A percentile compares a stretch with the other conserved stretches of the same genome.
These are phyloP conservation scores for Pseudocercospora crystallina DNA, from an alignment of 2,329 filamentous ascomycete genomes.

Conservation along the genomic window DNA sequence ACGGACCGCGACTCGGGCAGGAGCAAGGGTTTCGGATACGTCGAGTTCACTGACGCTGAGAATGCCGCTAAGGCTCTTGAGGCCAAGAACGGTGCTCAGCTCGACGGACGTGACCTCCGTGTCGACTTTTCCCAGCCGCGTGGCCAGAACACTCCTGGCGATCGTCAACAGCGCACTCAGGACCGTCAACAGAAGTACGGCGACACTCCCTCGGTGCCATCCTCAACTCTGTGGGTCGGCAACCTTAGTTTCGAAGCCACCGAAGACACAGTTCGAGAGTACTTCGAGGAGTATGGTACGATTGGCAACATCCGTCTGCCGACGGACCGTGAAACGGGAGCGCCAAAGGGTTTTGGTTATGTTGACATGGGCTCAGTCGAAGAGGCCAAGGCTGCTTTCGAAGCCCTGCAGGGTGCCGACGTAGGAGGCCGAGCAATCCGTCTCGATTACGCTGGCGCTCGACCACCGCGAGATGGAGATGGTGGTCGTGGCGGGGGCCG, in stretches of 20 bases:
- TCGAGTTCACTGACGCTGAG: constrained; percentile 73
- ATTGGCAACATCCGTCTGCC: constrained; percentile 82
- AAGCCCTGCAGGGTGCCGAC: constrained; percentile 68
- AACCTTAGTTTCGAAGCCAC: constrained; percentile 84
- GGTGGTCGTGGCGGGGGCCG: constrained; percentile 42
- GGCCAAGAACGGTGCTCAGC: constrained; percentile 70
- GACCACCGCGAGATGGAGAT: constrained; percentile 51
- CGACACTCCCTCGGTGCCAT: constrained; percentile 74
- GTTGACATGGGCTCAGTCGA: constrained; percentile 79
- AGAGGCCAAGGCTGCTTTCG: constrained; percentile 74
- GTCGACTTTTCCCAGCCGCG: constrained; percentile 74
- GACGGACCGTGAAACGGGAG: constrained; percentile 80
- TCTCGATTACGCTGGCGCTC: constrained; percentile 76
- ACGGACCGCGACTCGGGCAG: constrained; percentile 77
- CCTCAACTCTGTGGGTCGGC: constrained; percentile 85
- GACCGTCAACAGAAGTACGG: constrained; percentile 69
- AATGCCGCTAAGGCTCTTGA: constrained; percentile 71
- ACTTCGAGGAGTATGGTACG: constrained; percentile 69
- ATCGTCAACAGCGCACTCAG: constrained; percentile 44
- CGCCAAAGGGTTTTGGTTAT: constrained; percentile 90
- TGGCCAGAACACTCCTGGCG: constrained; percentile 49
- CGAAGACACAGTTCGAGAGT: constrained; percentile 71
- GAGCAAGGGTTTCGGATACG: constrained; percentile 89
- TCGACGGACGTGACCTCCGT: constrained; percentile 74
- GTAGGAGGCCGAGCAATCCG: constrained; percentile 73